Evolutionary conservation across 1,284 basidiomycete species (phyloP), one percentile per base, ranked within the genome.

Genomic region (Pseudozyma tsukubaensis): DNA sequence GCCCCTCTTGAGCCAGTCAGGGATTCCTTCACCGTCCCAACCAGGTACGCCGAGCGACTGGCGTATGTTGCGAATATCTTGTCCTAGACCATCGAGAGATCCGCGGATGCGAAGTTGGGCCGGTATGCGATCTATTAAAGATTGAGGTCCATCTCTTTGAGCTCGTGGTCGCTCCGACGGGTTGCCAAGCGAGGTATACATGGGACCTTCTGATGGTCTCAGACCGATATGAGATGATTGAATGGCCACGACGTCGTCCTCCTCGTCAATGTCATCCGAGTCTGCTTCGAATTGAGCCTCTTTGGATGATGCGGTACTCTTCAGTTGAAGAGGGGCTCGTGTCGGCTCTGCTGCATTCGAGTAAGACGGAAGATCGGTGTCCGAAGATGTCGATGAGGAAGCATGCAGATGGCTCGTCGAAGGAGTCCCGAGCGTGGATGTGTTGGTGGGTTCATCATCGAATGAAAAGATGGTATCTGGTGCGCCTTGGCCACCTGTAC

Each of bases 1-100:
- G 24, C 93, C 93, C 34, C 82, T 77, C 29, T 77, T 79, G 24
- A 86, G 72, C 85, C 85, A 86, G 36, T 86, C 85, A 8, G 85
- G 85, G 5, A 83, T 62, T 37, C 76, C 72, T 74, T 81, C 65
- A n/a, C 73, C 68, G 2, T 90, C 88, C 60, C 86, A 87, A 50
- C 88, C 87, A 32, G 61, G 72, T 55, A 76, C 64, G 6, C 65
- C 65, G 13, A 81, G 65, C 18, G 72, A 65, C 42, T 72, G 60
- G 35, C 73, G 60, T 37, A 81, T 61, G 24, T 66, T 53, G 43
- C 77, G 80, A 39, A 83, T 52, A 34, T 80, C 75, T 42, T 67
- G 54, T n/a, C 80, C 76, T 8, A 79, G 19, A 18, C 72, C 71
- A 32, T 75, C 79, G 34, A 75, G 59, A 40, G 79, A 83, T 21